phyloP scores from a whole-genome alignment of 345 rosid species.

The Lenwebbia sp. region DNA sequence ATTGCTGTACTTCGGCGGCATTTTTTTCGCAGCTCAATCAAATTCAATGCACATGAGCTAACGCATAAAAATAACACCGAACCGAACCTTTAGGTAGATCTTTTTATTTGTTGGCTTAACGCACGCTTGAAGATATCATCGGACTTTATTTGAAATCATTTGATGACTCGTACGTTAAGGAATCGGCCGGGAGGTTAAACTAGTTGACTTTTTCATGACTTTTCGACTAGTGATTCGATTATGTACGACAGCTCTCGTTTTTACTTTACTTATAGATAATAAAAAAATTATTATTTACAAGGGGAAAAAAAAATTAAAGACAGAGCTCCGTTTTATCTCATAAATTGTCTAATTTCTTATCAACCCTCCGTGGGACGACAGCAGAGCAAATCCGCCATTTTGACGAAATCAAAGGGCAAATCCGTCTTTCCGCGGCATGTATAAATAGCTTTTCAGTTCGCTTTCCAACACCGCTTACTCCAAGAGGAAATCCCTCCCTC shows the following conservation, averaged over 20 bases:
- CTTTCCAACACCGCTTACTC: constrained; percentile 12
- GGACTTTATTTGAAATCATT: no score
- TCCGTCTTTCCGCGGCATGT: not conserved
- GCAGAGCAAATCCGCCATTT: constrained; percentile 24
- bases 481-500: not conserved
- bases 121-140: no score
- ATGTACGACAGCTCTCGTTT: no score
- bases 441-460: constrained; percentile 16
- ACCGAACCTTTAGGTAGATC: not conserved
- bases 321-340: not conserved
- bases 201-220: no score
- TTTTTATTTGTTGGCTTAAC: no score
- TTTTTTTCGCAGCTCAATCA: not conserved
- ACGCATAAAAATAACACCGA: not conserved
- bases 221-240: no score
- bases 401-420: constrained; percentile 7
- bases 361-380: not conserved
- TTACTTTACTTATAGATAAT: no score
- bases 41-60: not conserved
- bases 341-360: not conserved
- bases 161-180: no score
- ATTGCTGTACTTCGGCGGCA: not conserved
- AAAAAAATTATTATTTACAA: no score
- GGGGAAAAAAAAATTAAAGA: no score
- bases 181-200: no score